These are phyloP conservation scores for Rhizopogon rudus DNA, from an alignment of 768 basidiomycete species.

Conservation along the genomic window DNA sequence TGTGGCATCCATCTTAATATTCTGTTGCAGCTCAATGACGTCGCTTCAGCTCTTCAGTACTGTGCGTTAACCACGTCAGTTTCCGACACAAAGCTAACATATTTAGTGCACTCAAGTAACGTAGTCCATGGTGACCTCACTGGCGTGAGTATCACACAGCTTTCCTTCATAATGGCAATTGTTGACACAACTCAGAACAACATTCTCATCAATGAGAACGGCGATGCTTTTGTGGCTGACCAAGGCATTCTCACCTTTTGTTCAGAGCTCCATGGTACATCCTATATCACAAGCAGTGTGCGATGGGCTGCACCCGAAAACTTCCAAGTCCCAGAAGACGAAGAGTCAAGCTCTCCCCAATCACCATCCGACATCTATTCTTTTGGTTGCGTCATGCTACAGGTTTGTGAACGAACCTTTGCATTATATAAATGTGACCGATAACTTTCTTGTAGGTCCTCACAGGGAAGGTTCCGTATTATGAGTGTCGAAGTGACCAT, in stretches of 20 bases:
- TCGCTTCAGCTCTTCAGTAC: constrained; percentile 1
- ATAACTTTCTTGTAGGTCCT: background rate
- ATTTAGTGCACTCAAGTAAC: constrained; percentile 3
- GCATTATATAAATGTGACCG: background rate
- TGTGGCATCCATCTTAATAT: too few relatives aligned
- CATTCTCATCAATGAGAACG: background rate
- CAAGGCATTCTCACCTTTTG: constrained; percentile 40
- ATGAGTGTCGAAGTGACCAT: background rate
- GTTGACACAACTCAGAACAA: background rate
- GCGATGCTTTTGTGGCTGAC: constrained; percentile 18
- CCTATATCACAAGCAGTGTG: constrained; percentile 9
- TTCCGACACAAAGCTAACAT: background rate
- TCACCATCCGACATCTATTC: constrained; percentile 22
- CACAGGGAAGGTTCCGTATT: constrained; percentile 2
- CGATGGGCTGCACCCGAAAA: constrained; percentile 7
- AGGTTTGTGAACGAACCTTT: constrained; percentile 23
- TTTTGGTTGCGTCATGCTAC: constrained; percentile 31
- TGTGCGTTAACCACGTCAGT: background rate
- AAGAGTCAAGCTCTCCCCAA: background rate
- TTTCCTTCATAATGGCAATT: background rate
- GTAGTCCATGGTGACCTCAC: constrained; percentile 31
- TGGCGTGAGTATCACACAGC: constrained; percentile 9
- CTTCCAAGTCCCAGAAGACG: background rate
- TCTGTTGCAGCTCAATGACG: background rate
- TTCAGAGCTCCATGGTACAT: constrained; percentile 27